Evolutionary conservation across 1,284 basidiomycete species (phyloP), one percentile per base, ranked within the genome.

Genomic region (Ceratorhiza oryzae-sativae): DNA sequence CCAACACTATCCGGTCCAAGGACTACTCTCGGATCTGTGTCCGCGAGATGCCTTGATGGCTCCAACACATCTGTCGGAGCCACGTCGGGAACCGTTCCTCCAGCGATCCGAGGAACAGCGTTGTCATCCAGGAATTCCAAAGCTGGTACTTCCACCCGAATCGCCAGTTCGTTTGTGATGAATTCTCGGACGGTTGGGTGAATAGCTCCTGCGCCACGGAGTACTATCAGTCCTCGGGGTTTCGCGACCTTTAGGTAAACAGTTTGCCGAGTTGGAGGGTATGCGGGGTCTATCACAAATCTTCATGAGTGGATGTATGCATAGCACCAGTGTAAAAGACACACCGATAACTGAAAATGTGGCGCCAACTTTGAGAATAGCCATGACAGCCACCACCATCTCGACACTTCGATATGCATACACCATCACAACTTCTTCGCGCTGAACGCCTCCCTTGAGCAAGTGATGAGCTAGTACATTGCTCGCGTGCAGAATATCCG

Each of bases 401-500:
- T 99, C 97, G 49, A 98, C 96, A 76, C 94, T 95, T 56, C 97
- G 89, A 77, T 98, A 90, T 0, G 97, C 97, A 79, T 99, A 99
- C n/a, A 99, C 93, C 88, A 97, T 98, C 71, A 99, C 95, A 23
- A 99, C 95, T 77, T 99, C 97, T 76, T 97, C 97, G 32, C 95
- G 85, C 81, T 97, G 86, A 13, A 99, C 83, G 13, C 97, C 97
- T 18, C 87, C 88, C 77, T 90, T 87, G 65, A 98, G 82, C 63
- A 99, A 86, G 77, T 97, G 89, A 79, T 99, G 97, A 0, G 97
- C 93, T 8, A 99, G 86, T 20, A 97, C 85, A 79, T 99, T 99
- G 3, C 91, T 89, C 8, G 96, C 94, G 62, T 86, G 86, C 73
- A 94, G 88, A 75, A 99, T 94, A 73, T 90, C 86, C 58, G 84